phyloP scores from a whole-genome alignment of 139 green algal genomes.

The Volvox africanus region DNA sequence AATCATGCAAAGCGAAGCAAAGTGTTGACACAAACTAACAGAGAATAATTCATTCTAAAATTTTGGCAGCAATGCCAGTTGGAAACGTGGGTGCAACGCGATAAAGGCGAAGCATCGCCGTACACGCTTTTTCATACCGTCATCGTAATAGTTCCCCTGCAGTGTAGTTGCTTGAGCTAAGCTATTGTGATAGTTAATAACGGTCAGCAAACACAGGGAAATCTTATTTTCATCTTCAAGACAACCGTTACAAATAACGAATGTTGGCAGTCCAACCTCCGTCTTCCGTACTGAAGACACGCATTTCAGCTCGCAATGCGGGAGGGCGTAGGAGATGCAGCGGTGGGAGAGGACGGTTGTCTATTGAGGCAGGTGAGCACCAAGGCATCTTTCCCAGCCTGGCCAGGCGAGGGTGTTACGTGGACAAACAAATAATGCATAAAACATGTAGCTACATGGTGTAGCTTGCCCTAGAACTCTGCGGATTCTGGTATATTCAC shows the following conservation, averaged over 20 bases:
- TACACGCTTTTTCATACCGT: not conserved
- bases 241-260: not conserved
- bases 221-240: too few species aligned
- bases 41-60: not conserved
- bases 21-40: too few species aligned
- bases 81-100: not conserved
- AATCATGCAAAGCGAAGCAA: too few species aligned
- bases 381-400: not conserved
- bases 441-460: too few species aligned
- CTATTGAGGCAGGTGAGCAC: not conserved
- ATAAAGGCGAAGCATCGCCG: not conserved
- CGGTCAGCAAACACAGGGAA: too few species aligned
- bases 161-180: too few species aligned
- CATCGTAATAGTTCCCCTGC: not conserved
- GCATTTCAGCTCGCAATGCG: not conserved
- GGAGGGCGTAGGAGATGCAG: conserved; percentile 18
- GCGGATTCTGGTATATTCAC: too few species aligned
- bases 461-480: too few species aligned
- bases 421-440: too few species aligned
- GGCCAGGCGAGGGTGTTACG: too few species aligned
- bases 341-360: not conserved
- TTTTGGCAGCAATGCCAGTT: not conserved
- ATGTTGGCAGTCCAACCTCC: conserved; percentile 7
- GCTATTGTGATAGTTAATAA: too few species aligned
- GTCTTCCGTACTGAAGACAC: not conserved